phyloP scores from a whole-genome alignment of 2,329 filamentous ascomycete species.

The Colletotrichum orchidophilum region DNA sequence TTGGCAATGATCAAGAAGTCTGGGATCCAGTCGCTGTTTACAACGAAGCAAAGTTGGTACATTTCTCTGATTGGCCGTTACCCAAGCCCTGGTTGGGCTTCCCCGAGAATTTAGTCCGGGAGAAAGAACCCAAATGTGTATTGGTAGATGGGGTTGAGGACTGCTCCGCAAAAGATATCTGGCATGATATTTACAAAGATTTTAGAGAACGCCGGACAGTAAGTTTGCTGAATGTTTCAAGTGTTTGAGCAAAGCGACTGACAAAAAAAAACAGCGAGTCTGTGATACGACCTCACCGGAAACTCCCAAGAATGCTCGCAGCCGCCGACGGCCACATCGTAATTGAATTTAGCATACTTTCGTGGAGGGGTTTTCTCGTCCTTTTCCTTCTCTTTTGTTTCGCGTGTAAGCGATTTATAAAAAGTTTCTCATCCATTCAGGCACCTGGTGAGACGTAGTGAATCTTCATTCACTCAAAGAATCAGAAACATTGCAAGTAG shows the following conservation, averaged over 20 bases:
- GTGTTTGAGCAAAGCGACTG: neutral
- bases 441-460: no score
- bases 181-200: conserved; percentile 32
- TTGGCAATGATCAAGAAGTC: conserved; percentile 49
- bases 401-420: no score
- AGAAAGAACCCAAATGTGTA: conserved; percentile 9
- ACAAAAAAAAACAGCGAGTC: neutral
- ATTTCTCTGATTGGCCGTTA: conserved; percentile 39
- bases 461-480: no score
- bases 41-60: conserved; percentile 68
- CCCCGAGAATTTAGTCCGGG: neutral
- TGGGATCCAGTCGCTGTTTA: conserved; percentile 64
- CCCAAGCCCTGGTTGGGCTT: conserved; percentile 35
- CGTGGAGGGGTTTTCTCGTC: no score
- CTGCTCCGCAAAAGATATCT: conserved; percentile 29
- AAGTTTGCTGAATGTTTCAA: neutral
- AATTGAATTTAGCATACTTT: no score
- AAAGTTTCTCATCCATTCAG: no score
- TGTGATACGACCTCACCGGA: neutral
- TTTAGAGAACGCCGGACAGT: conserved; percentile 31
- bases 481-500: no score
- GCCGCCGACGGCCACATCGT: neutral
- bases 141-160: conserved; percentile 8
- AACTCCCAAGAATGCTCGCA: neutral
- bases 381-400: no score